A percentile compares a stretch with the other conserved stretches of the same genome.
Evolutionary conservation across 2,329 filamentous ascomycete species (phyloP).

Genomic region (Fusarium continuum): DNA sequence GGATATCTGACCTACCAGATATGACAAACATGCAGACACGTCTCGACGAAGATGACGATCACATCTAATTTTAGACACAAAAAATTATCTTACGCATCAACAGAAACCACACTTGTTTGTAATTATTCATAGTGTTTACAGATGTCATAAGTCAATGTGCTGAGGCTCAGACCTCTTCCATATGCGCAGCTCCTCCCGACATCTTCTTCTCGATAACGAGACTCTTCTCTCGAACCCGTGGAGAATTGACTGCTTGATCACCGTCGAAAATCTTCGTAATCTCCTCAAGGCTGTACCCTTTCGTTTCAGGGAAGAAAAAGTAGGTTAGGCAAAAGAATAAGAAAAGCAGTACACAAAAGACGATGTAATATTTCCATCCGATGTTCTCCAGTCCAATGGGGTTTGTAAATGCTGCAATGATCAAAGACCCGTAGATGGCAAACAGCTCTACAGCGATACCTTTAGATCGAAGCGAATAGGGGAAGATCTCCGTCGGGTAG

Average conservation of each 20-base stretch:
- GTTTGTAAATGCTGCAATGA: slow-evolving; percentile 51
- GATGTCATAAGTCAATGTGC: background rate
- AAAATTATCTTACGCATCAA: too few species aligned
- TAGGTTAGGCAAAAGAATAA: slow-evolving; percentile 36
- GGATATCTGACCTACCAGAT: too few species aligned
- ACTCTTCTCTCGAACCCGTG: background rate
- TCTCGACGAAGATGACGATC: too few species aligned
- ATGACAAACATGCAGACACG: too few species aligned
- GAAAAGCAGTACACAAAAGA: slow-evolving; percentile 45
- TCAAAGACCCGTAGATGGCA: slow-evolving; percentile 47
- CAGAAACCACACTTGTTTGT: too few species aligned
- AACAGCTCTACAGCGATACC: slow-evolving; percentile 57
- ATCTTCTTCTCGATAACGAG: background rate
- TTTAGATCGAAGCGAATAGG: slow-evolving; percentile 50
- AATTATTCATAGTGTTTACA: too few species aligned
- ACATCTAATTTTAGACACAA: too few species aligned
- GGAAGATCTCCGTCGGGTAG: slow-evolving; percentile 54
- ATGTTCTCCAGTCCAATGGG: slow-evolving; percentile 46
- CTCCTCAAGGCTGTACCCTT: slow-evolving; percentile 41
- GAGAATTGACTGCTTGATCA: background rate
- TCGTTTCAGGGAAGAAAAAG: slow-evolving; percentile 48
- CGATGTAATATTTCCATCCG: slow-evolving; percentile 54
- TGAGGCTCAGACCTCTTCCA: background rate
- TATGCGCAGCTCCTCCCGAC: background rate
- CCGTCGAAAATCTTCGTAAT: slow-evolving; percentile 40